Conservation (phyloP, 2,329 filamentous ascomycete species). For the Dothistroma pini region DNA sequence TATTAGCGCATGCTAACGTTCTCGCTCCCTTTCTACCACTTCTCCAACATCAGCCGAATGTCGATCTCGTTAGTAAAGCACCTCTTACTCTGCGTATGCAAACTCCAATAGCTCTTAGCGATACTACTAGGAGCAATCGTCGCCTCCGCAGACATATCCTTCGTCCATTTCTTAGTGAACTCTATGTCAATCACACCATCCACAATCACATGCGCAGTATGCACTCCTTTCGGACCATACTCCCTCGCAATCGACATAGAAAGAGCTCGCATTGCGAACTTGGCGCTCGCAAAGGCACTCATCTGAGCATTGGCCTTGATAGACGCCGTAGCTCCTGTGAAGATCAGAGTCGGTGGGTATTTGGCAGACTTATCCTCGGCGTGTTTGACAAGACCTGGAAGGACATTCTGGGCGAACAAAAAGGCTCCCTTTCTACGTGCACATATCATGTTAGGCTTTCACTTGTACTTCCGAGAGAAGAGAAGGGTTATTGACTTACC, state of each 20-base stretch:
- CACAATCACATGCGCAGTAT: constrained; percentile 71
- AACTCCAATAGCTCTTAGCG: constrained; percentile 78
- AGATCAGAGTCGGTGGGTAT: constrained; percentile 73
- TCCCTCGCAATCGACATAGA: constrained; percentile 74
- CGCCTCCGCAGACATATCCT: constrained; percentile 54
- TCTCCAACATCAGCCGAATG: constrained; percentile 75
- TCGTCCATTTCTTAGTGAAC: constrained; percentile 58
- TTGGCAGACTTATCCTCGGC: constrained; percentile 41
- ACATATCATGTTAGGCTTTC: no score
- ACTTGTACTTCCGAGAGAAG: no score
- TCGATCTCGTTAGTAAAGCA: constrained; percentile 81
- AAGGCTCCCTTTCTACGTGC: constrained; percentile 73
- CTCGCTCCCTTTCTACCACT: constrained; percentile 62
- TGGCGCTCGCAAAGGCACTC: constrained; percentile 69
- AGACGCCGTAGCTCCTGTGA: constrained; percentile 82
- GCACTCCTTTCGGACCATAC: constrained; percentile 78
- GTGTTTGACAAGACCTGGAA: constrained; percentile 67
- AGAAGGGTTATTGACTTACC: no score
- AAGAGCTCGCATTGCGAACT: constrained; percentile 73
- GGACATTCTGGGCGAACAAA: constrained; percentile 66
- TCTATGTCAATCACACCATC: constrained; percentile 85
- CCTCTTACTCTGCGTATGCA: constrained; percentile 76
- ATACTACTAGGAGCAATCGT: constrained; percentile 81
- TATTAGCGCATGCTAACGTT: no score
- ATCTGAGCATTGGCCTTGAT: constrained; percentile 68